Evolutionary conservation across 306 rosid genomes (phyloP), one percentile per base, ranked within the genome.

Genomic region (Herpetospermum pedunculosum): DNA sequence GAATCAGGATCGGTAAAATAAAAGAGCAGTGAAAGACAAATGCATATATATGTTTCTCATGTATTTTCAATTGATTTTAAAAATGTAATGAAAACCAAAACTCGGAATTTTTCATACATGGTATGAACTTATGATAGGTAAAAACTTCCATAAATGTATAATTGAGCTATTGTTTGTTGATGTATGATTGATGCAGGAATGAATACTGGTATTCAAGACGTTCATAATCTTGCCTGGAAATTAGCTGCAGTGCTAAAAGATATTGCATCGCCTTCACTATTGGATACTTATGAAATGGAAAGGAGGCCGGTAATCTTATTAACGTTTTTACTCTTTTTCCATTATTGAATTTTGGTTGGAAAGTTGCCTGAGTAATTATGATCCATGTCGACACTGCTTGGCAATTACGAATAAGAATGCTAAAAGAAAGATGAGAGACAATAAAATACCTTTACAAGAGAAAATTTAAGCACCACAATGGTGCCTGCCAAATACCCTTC

Each of bases 161-260:
- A 38, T 64, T 35, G 30, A 8, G 71, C 16, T 32, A 12, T 58
- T 21, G 41, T 7, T 32, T 72, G 74, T 80, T 79, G 37, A 54
- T 37, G 38, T 73, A 54, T 71, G 23, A 60, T 13, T 62, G 78
- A 48, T 80, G 78, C 89, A 94, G 99, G 99, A 83, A 94, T 94
- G 99, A 94, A 94, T 86, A 91, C 97, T 68, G 98, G 98, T 80
- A 89, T 94, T 82, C 97, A 89, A 88, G 97, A 91, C 85, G 91
- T 89, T 70, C 95, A 89, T 83, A 94, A 91, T 86, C 96, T 94
- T 84, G 95, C 97, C 79, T 94, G 99, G 99, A 94, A 94, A 87
- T 77, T 94, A 78, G 96, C 97, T 80, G 86, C 85, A 26, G 84
- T 89, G 72, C 81, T 88, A 21, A 86, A 84, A 87, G 95, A 92